Evolutionary conservation across 2,329 filamentous ascomycete species (phyloP).

Genomic region (Diaporthe sp.): DNA sequence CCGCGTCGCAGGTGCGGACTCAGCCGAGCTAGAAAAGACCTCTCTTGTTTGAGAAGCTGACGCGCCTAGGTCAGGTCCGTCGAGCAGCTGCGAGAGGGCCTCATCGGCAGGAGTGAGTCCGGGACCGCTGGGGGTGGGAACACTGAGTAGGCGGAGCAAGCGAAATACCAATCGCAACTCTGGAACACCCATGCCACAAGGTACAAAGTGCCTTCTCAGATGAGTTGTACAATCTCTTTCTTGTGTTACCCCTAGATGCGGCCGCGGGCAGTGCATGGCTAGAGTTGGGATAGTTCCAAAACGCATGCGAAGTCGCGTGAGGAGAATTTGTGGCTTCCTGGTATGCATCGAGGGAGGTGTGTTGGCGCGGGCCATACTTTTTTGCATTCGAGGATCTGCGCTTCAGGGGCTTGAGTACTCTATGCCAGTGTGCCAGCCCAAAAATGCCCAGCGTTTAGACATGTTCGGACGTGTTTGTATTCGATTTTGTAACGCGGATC

Average conservation of each 20-base stretch:
- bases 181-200: neutral
- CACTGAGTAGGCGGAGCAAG: neutral
- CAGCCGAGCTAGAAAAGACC: neutral
- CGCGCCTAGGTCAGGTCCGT: neutral
- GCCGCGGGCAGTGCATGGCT: neutral
- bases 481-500: neutral
- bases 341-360: neutral
- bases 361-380: neutral
- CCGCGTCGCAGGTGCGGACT: neutral
- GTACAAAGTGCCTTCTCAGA: neutral
- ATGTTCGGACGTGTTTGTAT: neutral
- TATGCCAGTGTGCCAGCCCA: neutral
- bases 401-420: neutral
- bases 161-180: conserved; percentile 6
- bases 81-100: neutral
- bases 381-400: neutral
- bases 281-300: neutral
- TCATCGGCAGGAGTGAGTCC: neutral
- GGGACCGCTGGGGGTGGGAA: neutral
- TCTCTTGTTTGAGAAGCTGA: neutral
- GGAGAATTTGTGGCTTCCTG: neutral
- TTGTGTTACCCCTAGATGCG: neutral
- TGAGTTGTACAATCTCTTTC: neutral
- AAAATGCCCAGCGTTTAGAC: neutral
- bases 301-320: neutral